Conservation (phyloP, 2,329 filamentous ascomycete genomes). For the Pseudophaeomoniella oleicola region DNA sequence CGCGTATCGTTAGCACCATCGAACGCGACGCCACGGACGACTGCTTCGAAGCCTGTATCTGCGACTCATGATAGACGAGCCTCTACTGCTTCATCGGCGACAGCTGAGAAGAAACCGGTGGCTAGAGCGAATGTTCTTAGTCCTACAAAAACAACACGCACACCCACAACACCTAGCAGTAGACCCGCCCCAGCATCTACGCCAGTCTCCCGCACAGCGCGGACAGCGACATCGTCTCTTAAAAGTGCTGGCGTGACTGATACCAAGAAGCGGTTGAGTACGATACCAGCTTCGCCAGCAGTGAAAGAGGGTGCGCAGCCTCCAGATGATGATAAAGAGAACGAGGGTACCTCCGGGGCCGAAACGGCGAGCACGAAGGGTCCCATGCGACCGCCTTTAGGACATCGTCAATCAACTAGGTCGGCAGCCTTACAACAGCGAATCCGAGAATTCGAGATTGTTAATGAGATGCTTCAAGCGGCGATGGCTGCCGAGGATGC, state of each 20-base stretch:
- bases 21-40: constrained; percentile 15
- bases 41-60: constrained; percentile 18
- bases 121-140: constrained; percentile 9
- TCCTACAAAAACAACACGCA: constrained; percentile 12
- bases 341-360: constrained; percentile 6
- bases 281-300: constrained; percentile 14
- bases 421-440: constrained; percentile 15
- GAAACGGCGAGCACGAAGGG: constrained; percentile 2
- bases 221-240: constrained; percentile 9
- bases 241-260: constrained; percentile 10
- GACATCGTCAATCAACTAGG: constrained; percentile 12
- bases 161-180: constrained; percentile 12
- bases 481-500: constrained; percentile 15
- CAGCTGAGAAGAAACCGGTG: constrained; percentile 1
- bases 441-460: constrained; percentile 15
- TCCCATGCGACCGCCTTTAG: constrained; percentile 8
- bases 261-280: constrained; percentile 23
- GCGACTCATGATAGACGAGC: constrained; percentile 18
- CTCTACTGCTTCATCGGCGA: background rate
- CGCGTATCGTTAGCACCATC: constrained; percentile 24
- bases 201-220: constrained; percentile 9
- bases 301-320: constrained; percentile 14
- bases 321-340: constrained; percentile 14
- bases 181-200: constrained; percentile 14
- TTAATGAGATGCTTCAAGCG: constrained; percentile 14